These are phyloP conservation scores for Chalciporus sp. DNA, from an alignment of 1,284 basidiomycete genomes.

Conservation along the genomic window DNA sequence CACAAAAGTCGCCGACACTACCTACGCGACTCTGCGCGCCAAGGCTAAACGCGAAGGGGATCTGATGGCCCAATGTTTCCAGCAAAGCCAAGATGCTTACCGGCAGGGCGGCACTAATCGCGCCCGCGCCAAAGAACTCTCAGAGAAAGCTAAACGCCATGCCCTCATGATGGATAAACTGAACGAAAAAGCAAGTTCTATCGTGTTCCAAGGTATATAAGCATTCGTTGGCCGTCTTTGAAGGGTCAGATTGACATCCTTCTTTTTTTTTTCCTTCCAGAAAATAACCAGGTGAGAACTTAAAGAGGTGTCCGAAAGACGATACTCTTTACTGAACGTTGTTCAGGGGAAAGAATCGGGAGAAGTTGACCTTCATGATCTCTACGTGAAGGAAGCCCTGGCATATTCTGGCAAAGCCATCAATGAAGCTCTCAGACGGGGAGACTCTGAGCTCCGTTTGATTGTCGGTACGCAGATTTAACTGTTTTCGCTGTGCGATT, in stretches of 20 bases:
- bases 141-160: conserved; percentile 81
- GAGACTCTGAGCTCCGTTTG: conserved; percentile 71
- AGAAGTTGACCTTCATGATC: conserved; percentile 86
- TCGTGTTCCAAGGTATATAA: conserved; percentile 84
- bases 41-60: conserved; percentile 74
- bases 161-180: conserved; percentile 76
- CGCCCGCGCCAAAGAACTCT: conserved; percentile 82
- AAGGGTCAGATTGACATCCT: not conserved
- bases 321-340: conserved; percentile 1
- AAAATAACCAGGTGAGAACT: conserved; percentile 26
- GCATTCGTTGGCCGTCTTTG: not conserved
- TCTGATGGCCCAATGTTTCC: conserved; percentile 67
- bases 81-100: conserved; percentile 69
- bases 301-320: not conserved
- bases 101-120: conserved; percentile 59
- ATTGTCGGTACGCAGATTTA: conserved; percentile 76
- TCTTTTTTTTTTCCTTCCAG: conserved; percentile 7
- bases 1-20: not conserved
- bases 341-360: conserved; percentile 61
- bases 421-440: conserved; percentile 60
- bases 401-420: conserved; percentile 69
- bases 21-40: conserved; percentile 68
- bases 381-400: conserved; percentile 91
- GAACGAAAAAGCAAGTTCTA: conserved; percentile 83
- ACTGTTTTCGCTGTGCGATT: not conserved